A percentile compares a stretch with the other conserved stretches of the same genome.
These are phyloP conservation scores for Astrothelium subdiscretum DNA, from an alignment of 495 filamentous ascomycete genomes.

Conservation along the genomic window DNA sequence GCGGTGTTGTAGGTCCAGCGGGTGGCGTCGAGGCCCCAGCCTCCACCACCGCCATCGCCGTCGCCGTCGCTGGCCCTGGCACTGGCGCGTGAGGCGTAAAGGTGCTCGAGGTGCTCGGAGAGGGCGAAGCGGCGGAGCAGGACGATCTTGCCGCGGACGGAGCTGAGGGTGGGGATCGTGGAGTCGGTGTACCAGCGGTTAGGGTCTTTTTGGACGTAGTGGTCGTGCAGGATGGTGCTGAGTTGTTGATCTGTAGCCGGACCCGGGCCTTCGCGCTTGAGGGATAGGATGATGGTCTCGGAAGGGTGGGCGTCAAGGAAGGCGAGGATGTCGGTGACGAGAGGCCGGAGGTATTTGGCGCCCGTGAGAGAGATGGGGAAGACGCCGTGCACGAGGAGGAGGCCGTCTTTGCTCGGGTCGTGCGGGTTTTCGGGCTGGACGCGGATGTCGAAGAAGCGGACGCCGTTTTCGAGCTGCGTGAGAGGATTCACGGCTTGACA, in stretches of 20 bases:
- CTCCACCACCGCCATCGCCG: conserved; percentile 45
- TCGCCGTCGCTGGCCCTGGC: too few relatives aligned
- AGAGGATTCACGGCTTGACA: conserved; percentile 73
- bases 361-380: conserved; percentile 58
- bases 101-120: conserved; percentile 47
- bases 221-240: conserved; percentile 52
- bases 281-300: conserved; percentile 72
- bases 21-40: conserved; percentile 74
- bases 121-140: conserved; percentile 73
- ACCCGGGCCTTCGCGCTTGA: conserved; percentile 86
- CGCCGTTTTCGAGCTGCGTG: conserved; percentile 76
- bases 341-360: conserved; percentile 59
- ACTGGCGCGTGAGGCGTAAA: too few relatives aligned
- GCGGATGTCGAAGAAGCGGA: conserved; percentile 90
- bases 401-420: conserved; percentile 41
- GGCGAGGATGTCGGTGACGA: conserved; percentile 54
- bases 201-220: conserved; percentile 49
- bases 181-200: conserved; percentile 69
- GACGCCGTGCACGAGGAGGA: conserved; percentile 62
- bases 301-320: conserved; percentile 70
- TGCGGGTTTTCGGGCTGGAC: conserved; percentile 52
- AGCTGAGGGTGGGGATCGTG: conserved; percentile 68
- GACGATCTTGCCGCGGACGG: conserved; percentile 72
- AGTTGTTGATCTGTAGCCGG: conserved; percentile 70
- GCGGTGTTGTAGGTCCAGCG: conserved; percentile 85